These are phyloP conservation scores for Lactarius sp. DNA, from an alignment of 768 basidiomycete genomes.

Conservation along the genomic window DNA sequence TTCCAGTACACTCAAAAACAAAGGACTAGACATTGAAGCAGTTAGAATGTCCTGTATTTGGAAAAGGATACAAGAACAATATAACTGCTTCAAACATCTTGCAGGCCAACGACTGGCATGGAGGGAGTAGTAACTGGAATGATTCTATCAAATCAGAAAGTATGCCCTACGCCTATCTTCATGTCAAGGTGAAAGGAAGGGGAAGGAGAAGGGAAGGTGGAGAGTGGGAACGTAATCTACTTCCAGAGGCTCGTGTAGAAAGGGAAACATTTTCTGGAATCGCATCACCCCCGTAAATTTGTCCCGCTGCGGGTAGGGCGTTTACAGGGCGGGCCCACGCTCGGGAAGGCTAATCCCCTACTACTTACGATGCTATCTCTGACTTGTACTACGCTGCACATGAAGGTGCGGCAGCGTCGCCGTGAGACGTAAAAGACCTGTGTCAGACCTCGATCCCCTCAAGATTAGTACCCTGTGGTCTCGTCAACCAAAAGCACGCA, in stretches of 20 bases:
- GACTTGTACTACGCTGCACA: background rate
- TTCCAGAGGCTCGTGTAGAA: background rate
- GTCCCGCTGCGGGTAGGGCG: background rate
- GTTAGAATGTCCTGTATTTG: too few species aligned
- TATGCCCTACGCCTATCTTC: too few species aligned
- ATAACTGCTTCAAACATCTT: too few species aligned
- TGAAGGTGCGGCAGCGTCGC: background rate
- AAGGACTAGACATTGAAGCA: too few species aligned
- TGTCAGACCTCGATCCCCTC: constrained; percentile 75
- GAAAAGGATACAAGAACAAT: too few species aligned
- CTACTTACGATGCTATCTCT: background rate
- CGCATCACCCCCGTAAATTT: background rate
- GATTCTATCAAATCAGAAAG: too few species aligned
- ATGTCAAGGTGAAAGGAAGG: background rate
- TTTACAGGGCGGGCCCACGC: background rate
- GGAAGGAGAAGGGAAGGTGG: background rate
- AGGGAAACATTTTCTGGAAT: background rate
- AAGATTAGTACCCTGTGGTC: constrained; percentile 68
- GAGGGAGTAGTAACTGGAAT: too few species aligned
- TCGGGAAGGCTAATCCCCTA: background rate
- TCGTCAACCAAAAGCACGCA: background rate
- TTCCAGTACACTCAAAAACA: too few species aligned
- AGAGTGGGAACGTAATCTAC: background rate
- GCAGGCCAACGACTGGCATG: too few species aligned
- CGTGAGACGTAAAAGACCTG: background rate